Conservation (phyloP, 805 yeast genomes). For the Cyberlindnera mrakii region DNA sequence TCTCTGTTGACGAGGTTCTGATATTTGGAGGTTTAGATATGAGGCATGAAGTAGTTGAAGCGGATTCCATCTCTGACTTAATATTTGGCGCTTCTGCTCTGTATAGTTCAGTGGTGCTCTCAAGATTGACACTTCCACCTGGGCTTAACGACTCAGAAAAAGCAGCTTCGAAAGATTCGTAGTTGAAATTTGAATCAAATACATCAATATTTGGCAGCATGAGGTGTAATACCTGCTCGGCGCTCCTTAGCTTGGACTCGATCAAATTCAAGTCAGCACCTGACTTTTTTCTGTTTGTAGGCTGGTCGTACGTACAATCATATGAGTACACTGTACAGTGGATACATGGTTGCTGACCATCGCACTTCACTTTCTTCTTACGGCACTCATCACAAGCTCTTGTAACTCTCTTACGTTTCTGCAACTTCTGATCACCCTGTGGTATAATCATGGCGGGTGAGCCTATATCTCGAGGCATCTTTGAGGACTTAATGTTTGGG, state of each 20-base stretch:
- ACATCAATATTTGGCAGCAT: constrained; percentile 36
- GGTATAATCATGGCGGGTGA: constrained; percentile 7
- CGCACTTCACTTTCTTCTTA: constrained; percentile 72
- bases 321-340: constrained; percentile 78
- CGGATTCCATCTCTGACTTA: constrained; percentile 3
- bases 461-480: constrained; percentile 3
- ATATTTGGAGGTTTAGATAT: background rate
- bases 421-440: constrained; percentile 10
- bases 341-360: constrained; percentile 71
- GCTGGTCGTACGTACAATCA: constrained; percentile 77
- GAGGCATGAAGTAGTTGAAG: constrained; percentile 3
- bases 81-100: constrained; percentile 3
- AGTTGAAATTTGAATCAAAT: constrained; percentile 25
- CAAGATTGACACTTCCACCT: constrained; percentile 3
- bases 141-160: constrained; percentile 2
- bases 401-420: constrained; percentile 58
- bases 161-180: constrained; percentile 19
- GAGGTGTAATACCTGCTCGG: constrained; percentile 29
- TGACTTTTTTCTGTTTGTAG: constrained; percentile 37
- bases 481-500: background rate
- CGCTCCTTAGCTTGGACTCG: constrained; percentile 29
- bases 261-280: constrained; percentile 25
- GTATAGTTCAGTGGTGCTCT: constrained; percentile 9
- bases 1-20: background rate
- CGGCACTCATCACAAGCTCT: constrained; percentile 76